These are phyloP conservation scores for Penicillium lagena DNA, from an alignment of 495 filamentous ascomycete species.

Conservation along the genomic window DNA sequence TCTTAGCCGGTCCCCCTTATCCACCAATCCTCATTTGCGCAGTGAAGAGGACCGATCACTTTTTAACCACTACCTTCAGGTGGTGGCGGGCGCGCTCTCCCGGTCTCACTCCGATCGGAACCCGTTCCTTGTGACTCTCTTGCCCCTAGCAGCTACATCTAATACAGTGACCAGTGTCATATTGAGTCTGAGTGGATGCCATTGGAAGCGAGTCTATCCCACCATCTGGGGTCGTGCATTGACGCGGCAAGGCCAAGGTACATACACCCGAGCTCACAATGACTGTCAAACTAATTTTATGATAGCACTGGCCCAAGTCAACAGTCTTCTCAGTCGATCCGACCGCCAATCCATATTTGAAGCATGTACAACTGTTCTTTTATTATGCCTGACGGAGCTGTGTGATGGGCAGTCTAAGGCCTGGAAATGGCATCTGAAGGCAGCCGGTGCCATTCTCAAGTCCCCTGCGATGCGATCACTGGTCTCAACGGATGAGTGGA, in stretches of 20 bases:
- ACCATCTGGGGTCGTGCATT: slow-evolving; percentile 20
- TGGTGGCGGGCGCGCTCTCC: slow-evolving; percentile 18
- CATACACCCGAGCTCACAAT: no score
- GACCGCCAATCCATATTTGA: slow-evolving; percentile 15
- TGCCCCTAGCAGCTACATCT: slow-evolving; percentile 20
- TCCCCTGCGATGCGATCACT: slow-evolving; percentile 10
- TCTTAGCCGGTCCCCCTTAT: slow-evolving; percentile 1
- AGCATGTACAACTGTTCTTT: slow-evolving; percentile 17
- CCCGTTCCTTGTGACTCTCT: slow-evolving; percentile 18
- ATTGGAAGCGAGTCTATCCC: slow-evolving; percentile 24
- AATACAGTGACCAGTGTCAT: slow-evolving; percentile 21
- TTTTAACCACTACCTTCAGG: slow-evolving; percentile 24
- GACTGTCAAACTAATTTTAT: background rate
- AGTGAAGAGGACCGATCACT: slow-evolving; percentile 19
- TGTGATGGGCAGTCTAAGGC: slow-evolving; percentile 19
- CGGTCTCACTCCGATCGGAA: slow-evolving; percentile 19
- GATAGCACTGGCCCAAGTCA: slow-evolving; percentile 18
- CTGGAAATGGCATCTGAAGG: slow-evolving; percentile 28
- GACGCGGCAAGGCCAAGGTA: slow-evolving; percentile 19
- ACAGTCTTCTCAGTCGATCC: slow-evolving; percentile 5
- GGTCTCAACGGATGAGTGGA: slow-evolving; percentile 11
- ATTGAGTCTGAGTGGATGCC: slow-evolving; percentile 20
- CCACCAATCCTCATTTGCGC: slow-evolving; percentile 15
- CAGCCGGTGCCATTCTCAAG: slow-evolving; percentile 19
- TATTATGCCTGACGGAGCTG: slow-evolving; percentile 21